Percentiles rank a stretch among this genome's conserved stretches.
Evolutionary conservation across 1,284 basidiomycete genomes (phyloP).

Genomic region (Irpex rosettiformis): DNA sequence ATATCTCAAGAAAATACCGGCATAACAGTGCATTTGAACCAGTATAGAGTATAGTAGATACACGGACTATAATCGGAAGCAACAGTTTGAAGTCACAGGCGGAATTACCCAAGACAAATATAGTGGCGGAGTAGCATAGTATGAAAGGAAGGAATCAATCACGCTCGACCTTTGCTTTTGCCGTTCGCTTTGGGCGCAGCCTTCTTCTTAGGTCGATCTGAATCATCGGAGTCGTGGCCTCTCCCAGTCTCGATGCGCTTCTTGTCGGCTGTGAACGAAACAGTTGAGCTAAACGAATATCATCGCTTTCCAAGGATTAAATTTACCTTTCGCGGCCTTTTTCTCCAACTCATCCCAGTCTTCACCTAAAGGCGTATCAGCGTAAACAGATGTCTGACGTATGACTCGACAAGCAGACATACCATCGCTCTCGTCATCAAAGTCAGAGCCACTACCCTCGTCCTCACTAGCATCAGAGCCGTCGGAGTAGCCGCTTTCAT

Average conservation of each 20-base stretch:
- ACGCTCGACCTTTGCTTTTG: slow-evolving; percentile 32
- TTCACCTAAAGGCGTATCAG: slow-evolving; percentile 50
- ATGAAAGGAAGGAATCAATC: not conserved
- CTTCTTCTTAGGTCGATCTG: slow-evolving; percentile 65
- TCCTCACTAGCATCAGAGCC: slow-evolving; percentile 67
- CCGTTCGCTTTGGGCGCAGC: slow-evolving; percentile 35
- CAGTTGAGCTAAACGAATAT: not conserved
- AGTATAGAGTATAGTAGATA: no score
- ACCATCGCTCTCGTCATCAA: slow-evolving; percentile 69
- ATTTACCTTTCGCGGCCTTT: slow-evolving; percentile 81
- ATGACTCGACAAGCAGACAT: slow-evolving; percentile 15
- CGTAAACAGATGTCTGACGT: no score
- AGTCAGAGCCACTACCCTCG: slow-evolving; percentile 64
- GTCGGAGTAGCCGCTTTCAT: slow-evolving; percentile 52
- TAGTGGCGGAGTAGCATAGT: not conserved
- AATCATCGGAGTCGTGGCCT: slow-evolving; percentile 60
- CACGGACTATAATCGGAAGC: not conserved
- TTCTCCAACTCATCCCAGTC: slow-evolving; percentile 95
- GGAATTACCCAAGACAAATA: not conserved
- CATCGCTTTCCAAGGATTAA: not conserved
- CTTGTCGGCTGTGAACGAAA: slow-evolving; percentile 52
- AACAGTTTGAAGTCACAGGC: not conserved
- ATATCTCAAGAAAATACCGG: no score
- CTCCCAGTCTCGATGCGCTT: slow-evolving; percentile 53
- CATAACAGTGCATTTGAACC: no score